Conservation (phyloP, 2,329 filamentous ascomycete genomes). For the Microsporum audouinii region DNA sequence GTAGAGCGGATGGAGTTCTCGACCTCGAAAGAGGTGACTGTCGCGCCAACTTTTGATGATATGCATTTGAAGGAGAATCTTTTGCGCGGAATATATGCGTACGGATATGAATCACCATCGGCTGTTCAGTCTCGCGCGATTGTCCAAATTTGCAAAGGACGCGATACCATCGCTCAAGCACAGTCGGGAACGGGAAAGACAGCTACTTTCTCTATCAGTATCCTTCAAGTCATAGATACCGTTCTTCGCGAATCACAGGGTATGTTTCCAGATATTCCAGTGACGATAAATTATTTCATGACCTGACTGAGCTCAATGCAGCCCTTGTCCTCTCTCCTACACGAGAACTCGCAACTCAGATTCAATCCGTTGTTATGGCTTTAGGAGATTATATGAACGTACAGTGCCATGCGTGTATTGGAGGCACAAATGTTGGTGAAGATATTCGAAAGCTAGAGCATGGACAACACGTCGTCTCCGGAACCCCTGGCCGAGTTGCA, state of each 20-base stretch:
- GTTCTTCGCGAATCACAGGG: conserved; percentile 79
- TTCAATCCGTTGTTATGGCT: conserved; percentile 97
- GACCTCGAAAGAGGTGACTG: conserved; percentile 94
- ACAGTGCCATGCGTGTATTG: conserved; percentile 98
- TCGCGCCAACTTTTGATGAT: conserved; percentile 80
- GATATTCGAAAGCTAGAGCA: conserved; percentile 97
- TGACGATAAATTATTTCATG: not conserved
- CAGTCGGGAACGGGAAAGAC: conserved; percentile 99
- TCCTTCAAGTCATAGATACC: conserved; percentile 98
- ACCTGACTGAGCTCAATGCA: conserved; percentile 15
- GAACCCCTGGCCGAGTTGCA: conserved; percentile 94
- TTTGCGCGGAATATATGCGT: conserved; percentile 92
- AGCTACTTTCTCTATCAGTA: conserved; percentile 97
- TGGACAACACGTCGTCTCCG: conserved; percentile 92
- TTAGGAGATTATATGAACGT: conserved; percentile 99
- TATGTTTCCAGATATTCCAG: conserved; percentile 19
- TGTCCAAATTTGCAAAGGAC: conserved; percentile 96
- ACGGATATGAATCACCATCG: conserved; percentile 95
- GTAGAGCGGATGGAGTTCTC: conserved; percentile 90
- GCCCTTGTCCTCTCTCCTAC: conserved; percentile 95
- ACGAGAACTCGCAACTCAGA: conserved; percentile 97
- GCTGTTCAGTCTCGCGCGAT: conserved; percentile 97
- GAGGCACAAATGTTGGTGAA: conserved; percentile 93
- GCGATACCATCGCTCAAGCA: conserved; percentile 96
- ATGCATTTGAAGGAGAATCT: conserved; percentile 98